A percentile compares a stretch with the other conserved stretches of the same genome.
Conservation (phyloP, 305 asterid genomes). For the Fraxinus paxiana region DNA sequence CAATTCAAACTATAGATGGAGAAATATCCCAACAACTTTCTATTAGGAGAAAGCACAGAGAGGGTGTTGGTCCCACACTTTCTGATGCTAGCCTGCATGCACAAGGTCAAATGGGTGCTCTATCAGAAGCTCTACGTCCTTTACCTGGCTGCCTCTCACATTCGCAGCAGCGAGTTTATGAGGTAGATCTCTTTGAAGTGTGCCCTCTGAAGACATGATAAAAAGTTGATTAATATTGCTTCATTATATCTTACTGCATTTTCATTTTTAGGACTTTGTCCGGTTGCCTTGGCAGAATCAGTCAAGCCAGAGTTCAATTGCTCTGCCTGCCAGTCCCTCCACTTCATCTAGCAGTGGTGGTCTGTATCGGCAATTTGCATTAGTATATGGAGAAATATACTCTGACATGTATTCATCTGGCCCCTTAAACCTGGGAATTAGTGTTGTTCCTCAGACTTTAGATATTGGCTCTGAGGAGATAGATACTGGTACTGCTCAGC, state of each 20-base stretch:
- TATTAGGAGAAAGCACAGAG: conserved; percentile 76
- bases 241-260: conserved; percentile 19
- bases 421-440: conserved; percentile 50
- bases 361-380: conserved; percentile 49
- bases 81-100: conserved; percentile 64
- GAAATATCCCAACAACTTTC: conserved; percentile 77
- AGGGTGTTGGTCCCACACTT: conserved; percentile 64
- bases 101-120: conserved; percentile 66
- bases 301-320: conserved; percentile 63
- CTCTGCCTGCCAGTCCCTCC: conserved; percentile 66
- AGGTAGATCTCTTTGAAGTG: conserved; percentile 44
- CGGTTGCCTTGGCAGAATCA: conserved; percentile 91
- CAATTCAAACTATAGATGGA: conserved; percentile 86
- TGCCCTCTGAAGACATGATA: conserved; percentile 8
- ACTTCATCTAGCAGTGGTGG: conserved; percentile 51
- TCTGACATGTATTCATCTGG: conserved; percentile 57
- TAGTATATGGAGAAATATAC: conserved; percentile 57
- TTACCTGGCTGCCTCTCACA: conserved; percentile 88
- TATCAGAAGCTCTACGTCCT: conserved; percentile 96
- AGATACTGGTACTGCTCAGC: conserved; percentile 51
- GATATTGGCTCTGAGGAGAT: conserved; percentile 60
- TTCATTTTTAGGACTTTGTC: conserved; percentile 65
- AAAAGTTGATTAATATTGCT: conserved; percentile 7
- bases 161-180: conserved; percentile 93
- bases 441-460: conserved; percentile 54